These are phyloP conservation scores for Cylindrodendrum hubeiense DNA, from an alignment of 2,329 filamentous ascomycete species.

Conservation along the genomic window DNA sequence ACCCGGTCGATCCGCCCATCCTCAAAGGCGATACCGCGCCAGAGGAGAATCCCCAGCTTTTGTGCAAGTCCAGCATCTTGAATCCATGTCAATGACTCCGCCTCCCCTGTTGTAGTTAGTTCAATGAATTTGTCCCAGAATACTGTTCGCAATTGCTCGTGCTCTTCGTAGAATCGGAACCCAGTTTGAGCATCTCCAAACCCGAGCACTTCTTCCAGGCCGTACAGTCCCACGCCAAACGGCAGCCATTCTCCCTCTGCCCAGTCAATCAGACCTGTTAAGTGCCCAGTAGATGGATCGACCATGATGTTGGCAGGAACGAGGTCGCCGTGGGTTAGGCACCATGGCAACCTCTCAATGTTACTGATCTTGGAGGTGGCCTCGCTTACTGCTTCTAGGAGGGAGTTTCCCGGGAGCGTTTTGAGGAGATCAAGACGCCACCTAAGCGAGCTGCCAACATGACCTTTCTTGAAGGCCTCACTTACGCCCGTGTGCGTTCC, in stretches of 20 bases:
- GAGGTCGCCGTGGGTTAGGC: slow-evolving; percentile 72
- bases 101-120: slow-evolving; percentile 38
- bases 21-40: slow-evolving; percentile 75
- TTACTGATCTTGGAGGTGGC: slow-evolving; percentile 45
- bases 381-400: slow-evolving; percentile 42
- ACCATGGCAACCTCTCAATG: slow-evolving; percentile 63
- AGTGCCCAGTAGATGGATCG: slow-evolving; percentile 53
- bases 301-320: slow-evolving; percentile 70
- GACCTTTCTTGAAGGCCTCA: slow-evolving; percentile 39
- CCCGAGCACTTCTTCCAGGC: slow-evolving; percentile 70
- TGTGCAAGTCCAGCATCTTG: slow-evolving; percentile 46
- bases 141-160: slow-evolving; percentile 54
- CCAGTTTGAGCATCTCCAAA: slow-evolving; percentile 49
- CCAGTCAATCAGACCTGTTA: slow-evolving; percentile 73
- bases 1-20: slow-evolving; percentile 69
- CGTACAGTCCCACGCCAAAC: slow-evolving; percentile 71
- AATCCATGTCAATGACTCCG: background rate
- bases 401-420: slow-evolving; percentile 50
- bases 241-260: slow-evolving; percentile 72
- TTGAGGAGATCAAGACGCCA: slow-evolving; percentile 55
- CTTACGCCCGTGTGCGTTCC: background rate
- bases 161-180: slow-evolving; percentile 60
- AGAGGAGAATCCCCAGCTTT: slow-evolving; percentile 68
- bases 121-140: slow-evolving; percentile 64
- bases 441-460: slow-evolving; percentile 56